Evolutionary conservation across 257 asterid genomes (phyloP), one percentile per base, ranked within the genome.

Genomic region (Forsythia viridissima): DNA sequence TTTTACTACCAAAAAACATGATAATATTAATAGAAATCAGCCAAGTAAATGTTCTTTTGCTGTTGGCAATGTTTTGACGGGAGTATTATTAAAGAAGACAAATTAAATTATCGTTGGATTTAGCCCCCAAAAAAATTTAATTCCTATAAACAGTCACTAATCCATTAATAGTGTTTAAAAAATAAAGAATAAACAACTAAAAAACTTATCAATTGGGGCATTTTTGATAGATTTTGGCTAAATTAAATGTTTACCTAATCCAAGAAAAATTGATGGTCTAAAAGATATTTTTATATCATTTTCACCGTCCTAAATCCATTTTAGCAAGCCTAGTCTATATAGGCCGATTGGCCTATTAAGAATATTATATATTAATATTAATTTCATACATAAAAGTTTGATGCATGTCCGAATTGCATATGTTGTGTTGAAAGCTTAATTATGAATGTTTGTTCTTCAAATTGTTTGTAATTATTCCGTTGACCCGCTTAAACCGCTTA

Each of bases 391-490:
- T 51, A 51, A 0, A 51, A 11, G 7, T 61, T 55, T 63, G 39
- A 9, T 63, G 70, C 37, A 24, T 63, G 70, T 63, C 70, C 70
- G 70, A 8, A 0, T 63, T 63, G 70, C 70, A 21, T 24, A 24
- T 10, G 70, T 63, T 63, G 37, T 63, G 16, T 36, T 36, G 46
- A 5, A 51, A 18, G 3, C 36, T 74, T 8, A 38, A 55, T 74
- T 12, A 40, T 34, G 80, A 82, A 78, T 82, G 85, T 82, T 78
- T 82, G 85, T 82, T 82, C 75, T 24, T 8, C 8, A 63, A 63
- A 63, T 1, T 63, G 38, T 24, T 21, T 24, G 8, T 63, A 55
- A 55, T 63, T 63, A 63, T 63, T 24, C 73, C 73, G 74, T 78
- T 82, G 82, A 63, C 77, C 18, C 39, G 20, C 77, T 82, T 57